phyloP scores from a whole-genome alignment of 257 asterid genomes.

The Solanum peruvianum region DNA sequence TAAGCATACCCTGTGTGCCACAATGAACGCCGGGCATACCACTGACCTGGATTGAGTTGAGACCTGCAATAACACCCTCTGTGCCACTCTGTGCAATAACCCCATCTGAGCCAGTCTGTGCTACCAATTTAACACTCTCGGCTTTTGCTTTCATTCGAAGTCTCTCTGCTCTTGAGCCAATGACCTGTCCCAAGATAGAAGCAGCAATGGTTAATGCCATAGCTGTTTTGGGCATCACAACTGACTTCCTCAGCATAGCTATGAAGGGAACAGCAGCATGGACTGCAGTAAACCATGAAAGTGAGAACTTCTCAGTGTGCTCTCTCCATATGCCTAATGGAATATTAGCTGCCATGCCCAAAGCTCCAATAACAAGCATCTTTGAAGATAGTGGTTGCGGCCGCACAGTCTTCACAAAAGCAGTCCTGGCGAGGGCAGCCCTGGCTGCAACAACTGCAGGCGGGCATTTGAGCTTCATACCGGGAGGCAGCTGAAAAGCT shows the following conservation, averaged over 20 bases:
- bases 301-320: constrained; percentile 53
- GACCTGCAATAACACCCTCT: constrained; percentile 2
- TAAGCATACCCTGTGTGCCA: constrained; percentile 17
- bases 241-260: constrained; percentile 84
- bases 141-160: constrained; percentile 45
- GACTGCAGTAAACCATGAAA: constrained; percentile 71
- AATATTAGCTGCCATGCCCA: constrained; percentile 72
- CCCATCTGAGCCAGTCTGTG: constrained; percentile 10
- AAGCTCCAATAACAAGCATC: constrained; percentile 46
- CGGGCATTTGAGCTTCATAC: constrained; percentile 61
- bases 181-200: constrained; percentile 62
- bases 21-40: constrained; percentile 17
- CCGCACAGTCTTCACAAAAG: constrained; percentile 57
- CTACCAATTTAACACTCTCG: constrained; percentile 25
- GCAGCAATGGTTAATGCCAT: constrained; percentile 80
- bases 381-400: constrained; percentile 76
- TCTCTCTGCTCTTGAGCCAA: constrained; percentile 79
- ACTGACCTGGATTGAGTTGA: constrained; percentile 17
- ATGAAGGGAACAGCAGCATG: constrained; percentile 89
- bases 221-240: constrained; percentile 74
- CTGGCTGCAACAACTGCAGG: constrained; percentile 74
- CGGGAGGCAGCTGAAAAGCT: constrained; percentile 54
- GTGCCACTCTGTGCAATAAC: constrained; percentile 5
- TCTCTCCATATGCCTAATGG: constrained; percentile 84
- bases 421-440: constrained; percentile 75